A percentile compares a stretch with the other conserved stretches of the same genome.
Conservation (phyloP, 129 eudicot species). For the Ambrosia artemisiifolia region DNA sequence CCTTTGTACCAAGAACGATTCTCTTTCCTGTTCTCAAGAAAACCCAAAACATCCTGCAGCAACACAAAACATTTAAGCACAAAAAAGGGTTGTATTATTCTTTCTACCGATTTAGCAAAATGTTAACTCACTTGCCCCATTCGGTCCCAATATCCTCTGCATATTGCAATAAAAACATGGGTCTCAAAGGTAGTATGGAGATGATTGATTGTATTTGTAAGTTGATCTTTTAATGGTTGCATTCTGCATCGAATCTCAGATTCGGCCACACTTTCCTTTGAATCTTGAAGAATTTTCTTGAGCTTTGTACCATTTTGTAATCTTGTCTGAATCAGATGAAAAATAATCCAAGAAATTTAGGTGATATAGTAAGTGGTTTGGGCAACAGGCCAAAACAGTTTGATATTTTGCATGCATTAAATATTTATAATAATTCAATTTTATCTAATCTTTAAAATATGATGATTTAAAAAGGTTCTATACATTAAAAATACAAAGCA, state of each 20-base stretch:
- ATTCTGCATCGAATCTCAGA: conserved; percentile 64
- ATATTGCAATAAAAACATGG: conserved; percentile 64
- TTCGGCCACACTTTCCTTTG: conserved; percentile 58
- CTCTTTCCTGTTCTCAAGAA: conserved; percentile 78
- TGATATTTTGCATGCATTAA: background rate
- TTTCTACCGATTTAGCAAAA: background rate
- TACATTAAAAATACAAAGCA: background rate
- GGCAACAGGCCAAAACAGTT: background rate
- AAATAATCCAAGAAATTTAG: background rate
- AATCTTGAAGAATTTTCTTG: conserved; percentile 78
- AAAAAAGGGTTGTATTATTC: background rate
- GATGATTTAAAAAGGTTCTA: too few species aligned
- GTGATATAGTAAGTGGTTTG: too few species aligned
- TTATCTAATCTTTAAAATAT: too few species aligned
- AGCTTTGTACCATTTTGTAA: conserved; percentile 64
- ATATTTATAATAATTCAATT: background rate
- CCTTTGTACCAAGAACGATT: conserved; percentile 85
- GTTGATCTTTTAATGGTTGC: conserved; percentile 74
- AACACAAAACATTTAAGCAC: conserved; percentile 6
- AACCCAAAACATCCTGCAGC: conserved; percentile 71
- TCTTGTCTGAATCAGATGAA: conserved; percentile 50
- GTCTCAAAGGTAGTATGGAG: conserved; percentile 57
- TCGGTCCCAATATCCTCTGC: conserved; percentile 87
- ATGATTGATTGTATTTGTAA: conserved; percentile 61
- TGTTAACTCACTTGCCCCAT: conserved; percentile 62